phyloP scores from a whole-genome alignment of 306 rosid genomes.

The Sicyos edulis region DNA sequence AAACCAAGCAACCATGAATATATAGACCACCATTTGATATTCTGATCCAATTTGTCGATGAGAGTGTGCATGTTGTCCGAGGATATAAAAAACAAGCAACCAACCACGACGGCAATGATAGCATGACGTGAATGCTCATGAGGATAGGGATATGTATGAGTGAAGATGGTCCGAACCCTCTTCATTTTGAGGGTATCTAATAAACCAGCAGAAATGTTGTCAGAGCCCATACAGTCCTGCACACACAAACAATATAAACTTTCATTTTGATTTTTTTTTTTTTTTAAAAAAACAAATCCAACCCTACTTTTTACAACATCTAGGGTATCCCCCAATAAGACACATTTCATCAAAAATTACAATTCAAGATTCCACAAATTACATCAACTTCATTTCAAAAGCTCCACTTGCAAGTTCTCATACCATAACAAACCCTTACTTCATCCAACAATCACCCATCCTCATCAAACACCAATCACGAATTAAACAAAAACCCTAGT shows the following conservation, averaged over 20 bases:
- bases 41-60: slow-evolving; percentile 84
- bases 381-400: not conserved
- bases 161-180: slow-evolving; percentile 80
- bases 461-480: not conserved
- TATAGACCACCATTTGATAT: slow-evolving; percentile 97
- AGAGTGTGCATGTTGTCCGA: slow-evolving; percentile 91
- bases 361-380: not conserved
- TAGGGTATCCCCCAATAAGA: slow-evolving; percentile 11
- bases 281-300: slow-evolving; percentile 25
- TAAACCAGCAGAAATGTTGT: slow-evolving; percentile 44
- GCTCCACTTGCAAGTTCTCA: not conserved
- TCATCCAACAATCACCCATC: too few species aligned
- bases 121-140: slow-evolving; percentile 99
- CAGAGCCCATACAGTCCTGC: slow-evolving; percentile 44
- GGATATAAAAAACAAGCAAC: slow-evolving; percentile 91
- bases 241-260: slow-evolving; percentile 13
- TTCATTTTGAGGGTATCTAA: slow-evolving; percentile 79
- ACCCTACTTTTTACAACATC: not conserved
- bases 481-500: slow-evolving; percentile 5
- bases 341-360: slow-evolving; percentile 6
- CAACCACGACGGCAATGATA: slow-evolving; percentile 82
- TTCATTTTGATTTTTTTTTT: too few species aligned
- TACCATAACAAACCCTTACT: not conserved
- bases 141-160: slow-evolving; percentile 84
- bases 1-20: slow-evolving; percentile 78